These are phyloP conservation scores for Penicillium verhagenii DNA, from an alignment of 495 filamentous ascomycete genomes.

Conservation along the genomic window DNA sequence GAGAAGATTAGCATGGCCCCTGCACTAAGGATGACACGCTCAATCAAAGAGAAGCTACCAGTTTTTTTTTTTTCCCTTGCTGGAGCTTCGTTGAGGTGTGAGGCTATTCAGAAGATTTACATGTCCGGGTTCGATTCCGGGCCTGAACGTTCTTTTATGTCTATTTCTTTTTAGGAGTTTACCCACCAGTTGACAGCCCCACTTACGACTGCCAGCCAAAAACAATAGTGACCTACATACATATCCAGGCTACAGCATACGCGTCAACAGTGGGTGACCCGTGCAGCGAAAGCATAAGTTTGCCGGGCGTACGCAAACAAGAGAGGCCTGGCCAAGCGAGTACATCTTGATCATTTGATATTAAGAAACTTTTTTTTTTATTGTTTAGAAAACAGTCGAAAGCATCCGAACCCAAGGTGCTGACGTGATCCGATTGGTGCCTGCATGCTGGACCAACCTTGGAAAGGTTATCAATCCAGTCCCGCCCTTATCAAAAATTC, in stretches of 20 bases:
- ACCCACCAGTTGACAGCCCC: no score
- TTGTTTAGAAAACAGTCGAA: slow-evolving; percentile 18
- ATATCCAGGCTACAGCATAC: no score
- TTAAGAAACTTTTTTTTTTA: neutral
- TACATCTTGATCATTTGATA: neutral
- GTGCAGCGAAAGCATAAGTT: no score
- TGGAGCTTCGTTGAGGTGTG: slow-evolving; percentile 18
- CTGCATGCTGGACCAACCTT: slow-evolving; percentile 16
- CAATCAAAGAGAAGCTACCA: slow-evolving; percentile 94
- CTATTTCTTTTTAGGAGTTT: neutral
- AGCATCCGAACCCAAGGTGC: slow-evolving; percentile 18
- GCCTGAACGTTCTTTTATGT: neutral
- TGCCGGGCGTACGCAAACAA: no score
- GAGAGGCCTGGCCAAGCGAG: neutral
- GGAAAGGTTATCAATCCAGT: slow-evolving; percentile 15
- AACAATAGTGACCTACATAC: no score
- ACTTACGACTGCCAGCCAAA: no score
- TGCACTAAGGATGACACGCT: slow-evolving; percentile 99
- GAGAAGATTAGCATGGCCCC: slow-evolving; percentile 99
- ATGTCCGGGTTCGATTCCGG: neutral
- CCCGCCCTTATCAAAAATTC: neutral
- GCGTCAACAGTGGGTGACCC: no score
- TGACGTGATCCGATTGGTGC: slow-evolving; percentile 41
- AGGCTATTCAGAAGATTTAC: neutral
- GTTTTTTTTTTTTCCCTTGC: slow-evolving; percentile 61